These are phyloP conservation scores for Mytilinidion resinicola DNA, from an alignment of 495 filamentous ascomycete genomes.

Conservation along the genomic window DNA sequence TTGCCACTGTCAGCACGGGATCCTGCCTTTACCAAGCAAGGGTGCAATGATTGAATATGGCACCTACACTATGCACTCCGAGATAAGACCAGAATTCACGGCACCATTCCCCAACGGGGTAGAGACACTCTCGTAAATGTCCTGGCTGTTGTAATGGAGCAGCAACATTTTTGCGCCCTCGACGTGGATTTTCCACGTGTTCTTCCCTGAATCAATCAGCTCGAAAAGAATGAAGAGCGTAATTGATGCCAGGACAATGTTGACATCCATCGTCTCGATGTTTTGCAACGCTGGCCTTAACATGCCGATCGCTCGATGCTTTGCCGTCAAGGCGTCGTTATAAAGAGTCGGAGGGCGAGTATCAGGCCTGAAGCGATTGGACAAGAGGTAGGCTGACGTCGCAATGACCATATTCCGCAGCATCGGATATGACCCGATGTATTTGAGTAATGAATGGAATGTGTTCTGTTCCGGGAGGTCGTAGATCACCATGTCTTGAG, in stretches of 20 bases:
- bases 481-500: constrained; percentile 20
- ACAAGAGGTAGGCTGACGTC: constrained; percentile 24
- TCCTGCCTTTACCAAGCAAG: no score
- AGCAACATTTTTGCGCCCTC: background rate
- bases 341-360: background rate
- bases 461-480: constrained; percentile 19
- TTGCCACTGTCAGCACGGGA: background rate
- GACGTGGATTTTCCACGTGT: background rate
- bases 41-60: background rate
- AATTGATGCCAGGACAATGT: background rate
- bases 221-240: background rate
- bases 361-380: constrained; percentile 8
- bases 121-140: background rate
- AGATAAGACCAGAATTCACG: constrained; percentile 10
- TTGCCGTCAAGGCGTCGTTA: background rate
- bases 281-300: background rate
- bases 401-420: constrained; percentile 23
- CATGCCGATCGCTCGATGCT: background rate
- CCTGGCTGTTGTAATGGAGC: background rate
- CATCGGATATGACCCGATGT: constrained; percentile 6
- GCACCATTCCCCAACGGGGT: background rate
- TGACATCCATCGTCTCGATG: background rate
- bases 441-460: constrained; percentile 21
- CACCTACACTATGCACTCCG: constrained; percentile 26
- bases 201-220: background rate